Base-by-base conservation (phyloP, 306 rosid genomes). In the Rosa rugosa region DNA sequence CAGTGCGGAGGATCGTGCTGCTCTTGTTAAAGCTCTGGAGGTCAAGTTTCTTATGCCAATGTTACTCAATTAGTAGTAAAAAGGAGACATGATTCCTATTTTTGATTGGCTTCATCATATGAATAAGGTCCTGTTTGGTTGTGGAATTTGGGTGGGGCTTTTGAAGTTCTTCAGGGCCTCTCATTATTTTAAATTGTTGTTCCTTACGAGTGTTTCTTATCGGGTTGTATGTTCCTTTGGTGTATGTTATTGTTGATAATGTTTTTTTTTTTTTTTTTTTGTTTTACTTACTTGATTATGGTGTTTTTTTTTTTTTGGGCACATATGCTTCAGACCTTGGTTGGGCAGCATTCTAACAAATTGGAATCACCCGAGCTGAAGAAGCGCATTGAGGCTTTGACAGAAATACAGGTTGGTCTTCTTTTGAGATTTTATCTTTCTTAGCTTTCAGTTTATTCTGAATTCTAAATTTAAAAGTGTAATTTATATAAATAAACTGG, bases 1-100 rank as follows among this genome's bases (percentile, higher is more conserved):
- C 11, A 89, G 87, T 47, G 83, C 86, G 49, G 91, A 83, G 85
- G 83, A 92, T 81, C 87, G 91, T 84, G 92, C 89, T 4, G 93
- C 82, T 77, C 89, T 92, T 3, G 97, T 92, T 44, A 92, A 90
- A 83, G 95, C 89, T 82, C 90, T 92, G 42, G 87, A 92, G 94
- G 97, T 86, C 1, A 64, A 57, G 46, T 66, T 56, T 45, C 46
- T 69, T n/a, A 22, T 5, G 11, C 38, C 31, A 27, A 18, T 17
- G 25, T 59, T 79, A 10, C 22, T 54, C 38, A 14, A 27, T 67
- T 50, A 41, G 6, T 68, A 50, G n/a, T 51, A 16, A 50, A 20
- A 41, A 4, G 10, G 17, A 42, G 25, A n/a, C 12, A 2, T 41
- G 50, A 34, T 71, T 36, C 69, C 22, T 17, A 12, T 5, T 69